Evolutionary conservation across 2,329 filamentous ascomycete genomes (phyloP).

Genomic region (Tolypocladium ovalisporum): DNA sequence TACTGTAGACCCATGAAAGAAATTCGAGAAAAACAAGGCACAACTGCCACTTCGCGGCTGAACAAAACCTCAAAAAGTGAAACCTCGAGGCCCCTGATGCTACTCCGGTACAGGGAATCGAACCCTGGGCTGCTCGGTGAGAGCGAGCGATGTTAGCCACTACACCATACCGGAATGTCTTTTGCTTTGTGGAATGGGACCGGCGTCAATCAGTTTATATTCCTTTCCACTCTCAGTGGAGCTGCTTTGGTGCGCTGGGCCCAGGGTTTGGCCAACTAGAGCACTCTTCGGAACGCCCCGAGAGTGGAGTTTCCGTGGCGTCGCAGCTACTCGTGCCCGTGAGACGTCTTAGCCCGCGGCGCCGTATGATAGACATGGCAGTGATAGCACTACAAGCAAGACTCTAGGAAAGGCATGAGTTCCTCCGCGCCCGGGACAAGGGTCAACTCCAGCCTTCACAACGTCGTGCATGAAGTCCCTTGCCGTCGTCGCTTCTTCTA

Average conservation of each 20-base stretch:
- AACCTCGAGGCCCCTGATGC: not conserved
- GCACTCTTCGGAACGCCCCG: not conserved
- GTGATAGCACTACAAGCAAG: not conserved
- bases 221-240: not conserved
- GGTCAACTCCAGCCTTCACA: not conserved
- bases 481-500: constrained; percentile 5
- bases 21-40: no score
- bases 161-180: constrained; percentile 22
- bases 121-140: constrained; percentile 25
- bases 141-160: constrained; percentile 26
- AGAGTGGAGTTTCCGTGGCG: not conserved
- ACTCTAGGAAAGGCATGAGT: not conserved
- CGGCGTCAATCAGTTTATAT: not conserved
- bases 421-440: not conserved
- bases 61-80: not conserved
- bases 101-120: constrained; percentile 23
- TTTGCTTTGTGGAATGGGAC: not conserved
- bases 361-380: not conserved
- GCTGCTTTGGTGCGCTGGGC: not conserved
- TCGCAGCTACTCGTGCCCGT: not conserved
- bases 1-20: no score
- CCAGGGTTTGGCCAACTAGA: not conserved
- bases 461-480: not conserved
- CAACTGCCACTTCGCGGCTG: not conserved
- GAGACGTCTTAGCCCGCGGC: not conserved